These are phyloP conservation scores for Boletus chippewaensis DNA, from an alignment of 1,284 basidiomycete species.

Conservation along the genomic window DNA sequence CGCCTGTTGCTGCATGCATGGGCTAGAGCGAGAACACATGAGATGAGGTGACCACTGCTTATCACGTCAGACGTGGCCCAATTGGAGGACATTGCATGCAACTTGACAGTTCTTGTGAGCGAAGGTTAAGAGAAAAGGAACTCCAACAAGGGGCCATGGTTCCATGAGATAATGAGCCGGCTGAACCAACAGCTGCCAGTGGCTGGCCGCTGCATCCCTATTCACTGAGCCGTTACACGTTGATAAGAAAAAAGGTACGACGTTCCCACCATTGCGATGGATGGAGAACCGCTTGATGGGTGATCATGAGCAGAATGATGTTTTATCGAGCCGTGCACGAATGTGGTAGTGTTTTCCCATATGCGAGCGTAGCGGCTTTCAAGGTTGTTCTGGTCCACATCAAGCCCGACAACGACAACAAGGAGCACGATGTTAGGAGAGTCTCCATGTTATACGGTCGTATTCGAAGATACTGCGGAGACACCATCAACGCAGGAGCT, in stretches of 20 bases:
- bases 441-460: constrained; percentile 75
- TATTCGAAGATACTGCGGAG: constrained; percentile 74
- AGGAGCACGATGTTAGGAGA: constrained; percentile 38
- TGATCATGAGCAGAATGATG: too few relatives aligned
- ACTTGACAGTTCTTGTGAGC: too few relatives aligned
- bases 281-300: too few relatives aligned
- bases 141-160: too few relatives aligned
- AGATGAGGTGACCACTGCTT: neutral
- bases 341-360: constrained; percentile 15
- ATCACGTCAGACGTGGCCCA: neutral
- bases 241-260: too few relatives aligned
- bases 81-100: neutral
- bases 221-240: too few relatives aligned
- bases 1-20: neutral
- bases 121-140: too few relatives aligned
- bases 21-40: neutral
- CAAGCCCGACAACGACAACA: constrained; percentile 13
- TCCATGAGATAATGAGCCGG: too few relatives aligned
- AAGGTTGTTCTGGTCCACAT: constrained; percentile 5
- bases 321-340: neutral
- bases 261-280: too few relatives aligned
- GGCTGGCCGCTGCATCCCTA: too few relatives aligned
- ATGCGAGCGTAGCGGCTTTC: neutral
- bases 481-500: constrained; percentile 81
- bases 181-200: too few relatives aligned